Evolutionary conservation across 2,329 filamentous ascomycete genomes (phyloP).

Genomic region (Fusarium armeniacum): DNA sequence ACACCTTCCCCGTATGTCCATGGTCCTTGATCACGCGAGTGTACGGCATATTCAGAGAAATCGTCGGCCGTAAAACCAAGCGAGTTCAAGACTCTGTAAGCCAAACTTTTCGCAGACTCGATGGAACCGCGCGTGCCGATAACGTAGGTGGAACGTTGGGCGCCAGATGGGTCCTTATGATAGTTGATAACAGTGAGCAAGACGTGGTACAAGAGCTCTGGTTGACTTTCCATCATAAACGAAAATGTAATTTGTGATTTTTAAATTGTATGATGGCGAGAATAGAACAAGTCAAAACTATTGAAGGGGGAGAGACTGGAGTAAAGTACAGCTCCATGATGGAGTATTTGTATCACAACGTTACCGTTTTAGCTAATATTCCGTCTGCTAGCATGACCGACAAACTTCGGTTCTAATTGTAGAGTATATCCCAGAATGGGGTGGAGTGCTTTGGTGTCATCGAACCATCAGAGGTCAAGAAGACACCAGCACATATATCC

Average conservation of each 20-base stretch:
- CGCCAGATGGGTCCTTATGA: conserved; percentile 46
- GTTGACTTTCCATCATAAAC: neutral
- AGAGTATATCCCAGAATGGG: too few species aligned
- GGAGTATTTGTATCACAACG: neutral
- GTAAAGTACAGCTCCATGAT: accelerated
- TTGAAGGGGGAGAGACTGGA: too few species aligned
- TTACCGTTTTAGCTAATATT: too few species aligned
- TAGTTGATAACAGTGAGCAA: conserved; percentile 54
- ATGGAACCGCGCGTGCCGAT: conserved; percentile 57
- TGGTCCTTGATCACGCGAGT: conserved; percentile 6
- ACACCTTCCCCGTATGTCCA: conserved; percentile 59
- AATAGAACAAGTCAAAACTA: neutral
- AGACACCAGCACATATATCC: too few species aligned
- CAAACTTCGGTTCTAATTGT: too few species aligned
- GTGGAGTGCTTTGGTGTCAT: too few species aligned
- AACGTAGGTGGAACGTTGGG: conserved; percentile 53
- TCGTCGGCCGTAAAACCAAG: conserved; percentile 56
- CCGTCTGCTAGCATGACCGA: too few species aligned
- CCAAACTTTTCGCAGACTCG: conserved; percentile 56
- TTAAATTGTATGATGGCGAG: accelerated
- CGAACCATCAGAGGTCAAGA: too few species aligned
- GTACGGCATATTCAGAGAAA: conserved; percentile 54
- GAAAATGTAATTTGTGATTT: too few species aligned
- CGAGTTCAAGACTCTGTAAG: conserved; percentile 48
- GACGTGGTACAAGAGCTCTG: conserved; percentile 56